These are phyloP conservation scores for Monilinia laxa DNA, from an alignment of 2,329 filamentous ascomycete genomes.

Conservation along the genomic window DNA sequence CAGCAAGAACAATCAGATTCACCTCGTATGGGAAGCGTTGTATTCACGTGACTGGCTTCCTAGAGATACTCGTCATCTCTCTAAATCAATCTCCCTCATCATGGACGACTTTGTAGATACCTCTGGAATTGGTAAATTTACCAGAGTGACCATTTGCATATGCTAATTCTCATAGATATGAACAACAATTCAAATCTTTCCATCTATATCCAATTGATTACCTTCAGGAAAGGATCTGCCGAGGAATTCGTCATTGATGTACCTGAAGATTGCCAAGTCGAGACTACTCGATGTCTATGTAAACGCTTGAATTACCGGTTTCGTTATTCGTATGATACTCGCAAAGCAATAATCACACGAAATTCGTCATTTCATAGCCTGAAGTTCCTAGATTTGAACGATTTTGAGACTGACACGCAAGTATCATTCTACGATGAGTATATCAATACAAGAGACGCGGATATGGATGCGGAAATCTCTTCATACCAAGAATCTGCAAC, in stretches of 20 bases:
- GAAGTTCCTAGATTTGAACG: background rate
- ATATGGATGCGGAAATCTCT: background rate
- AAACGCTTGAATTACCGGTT: background rate
- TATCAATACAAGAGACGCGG: background rate
- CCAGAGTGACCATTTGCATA: background rate
- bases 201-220: conserved; percentile 25
- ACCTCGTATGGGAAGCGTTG: background rate
- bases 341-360: conserved; percentile 1
- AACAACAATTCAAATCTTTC: conserved; percentile 26
- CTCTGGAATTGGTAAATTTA: conserved; percentile 23
- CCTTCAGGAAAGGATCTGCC: conserved; percentile 25
- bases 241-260: conserved; percentile 17
- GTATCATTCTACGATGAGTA: background rate
- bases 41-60: conserved; percentile 6
- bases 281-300: conserved; percentile 8
- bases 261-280: conserved; percentile 13
- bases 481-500: background rate
- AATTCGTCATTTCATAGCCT: background rate
- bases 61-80: background rate
- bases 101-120: conserved; percentile 23
- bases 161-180: conserved; percentile 26
- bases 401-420: background rate
- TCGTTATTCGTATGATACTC: conserved; percentile 7
- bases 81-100: background rate
- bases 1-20: background rate